A percentile compares a stretch with the other conserved stretches of the same genome.
Evolutionary conservation across 495 filamentous ascomycete species (phyloP).

Genomic region (Tuber borchii): DNA sequence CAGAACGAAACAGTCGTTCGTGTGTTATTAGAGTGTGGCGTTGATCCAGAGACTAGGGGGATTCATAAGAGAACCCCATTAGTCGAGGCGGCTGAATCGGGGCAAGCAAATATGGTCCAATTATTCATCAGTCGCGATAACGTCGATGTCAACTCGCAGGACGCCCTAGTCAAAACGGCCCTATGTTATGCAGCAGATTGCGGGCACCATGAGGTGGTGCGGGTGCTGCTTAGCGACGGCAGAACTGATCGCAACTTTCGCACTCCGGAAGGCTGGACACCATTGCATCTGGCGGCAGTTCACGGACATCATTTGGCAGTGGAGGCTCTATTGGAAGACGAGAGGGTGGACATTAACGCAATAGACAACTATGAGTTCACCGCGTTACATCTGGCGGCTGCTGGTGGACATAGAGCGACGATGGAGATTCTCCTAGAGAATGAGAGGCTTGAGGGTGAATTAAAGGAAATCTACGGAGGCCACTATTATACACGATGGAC

Average conservation of each 20-base stretch:
- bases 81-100: neutral
- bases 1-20: conserved; percentile 16
- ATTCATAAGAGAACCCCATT: neutral
- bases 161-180: neutral
- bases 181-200: neutral
- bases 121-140: neutral
- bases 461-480: neutral
- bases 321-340: neutral
- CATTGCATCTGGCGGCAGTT: neutral
- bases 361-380: neutral
- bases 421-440: neutral
- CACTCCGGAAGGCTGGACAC: neutral
- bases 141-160: neutral
- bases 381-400: neutral
- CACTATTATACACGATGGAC: neutral
- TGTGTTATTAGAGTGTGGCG: conserved; percentile 26
- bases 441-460: neutral
- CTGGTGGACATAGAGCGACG: neutral
- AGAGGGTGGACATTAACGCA: conserved; percentile 4
- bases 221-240: neutral
- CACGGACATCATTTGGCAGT: neutral
- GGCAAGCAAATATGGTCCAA: neutral
- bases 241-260: conserved; percentile 1
- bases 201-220: neutral
- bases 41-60: conserved; percentile 7